Evolutionary conservation across 2,329 filamentous ascomycete species (phyloP).

Genomic region (Verticillium isaacii): DNA sequence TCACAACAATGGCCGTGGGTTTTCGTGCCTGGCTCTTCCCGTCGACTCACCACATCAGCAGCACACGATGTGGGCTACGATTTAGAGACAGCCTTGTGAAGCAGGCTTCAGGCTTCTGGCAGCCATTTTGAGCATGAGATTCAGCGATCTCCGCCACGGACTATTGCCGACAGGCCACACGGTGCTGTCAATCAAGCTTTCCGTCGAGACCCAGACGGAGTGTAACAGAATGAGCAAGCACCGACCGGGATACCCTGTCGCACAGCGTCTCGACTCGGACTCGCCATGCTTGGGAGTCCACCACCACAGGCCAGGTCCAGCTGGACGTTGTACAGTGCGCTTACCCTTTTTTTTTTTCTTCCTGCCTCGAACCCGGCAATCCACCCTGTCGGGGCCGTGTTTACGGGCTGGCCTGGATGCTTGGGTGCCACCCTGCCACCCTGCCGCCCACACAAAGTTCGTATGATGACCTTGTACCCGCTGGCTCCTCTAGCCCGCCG

Average conservation of each 20-base stretch:
- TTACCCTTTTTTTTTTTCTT: not conserved
- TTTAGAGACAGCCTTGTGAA: not conserved
- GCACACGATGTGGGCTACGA: too few species aligned
- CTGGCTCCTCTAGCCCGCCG: constrained; percentile 7
- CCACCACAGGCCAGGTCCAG: not conserved
- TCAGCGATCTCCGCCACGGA: not conserved
- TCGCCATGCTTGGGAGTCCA: not conserved
- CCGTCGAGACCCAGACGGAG: not conserved
- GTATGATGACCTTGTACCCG: constrained; percentile 6
- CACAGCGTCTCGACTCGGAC: not conserved
- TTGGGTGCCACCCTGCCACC: not conserved
- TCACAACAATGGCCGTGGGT: not conserved
- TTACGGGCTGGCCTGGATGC: not conserved
- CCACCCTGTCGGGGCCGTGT: not conserved
- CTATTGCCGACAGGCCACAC: not conserved
- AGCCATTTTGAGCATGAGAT: not conserved
- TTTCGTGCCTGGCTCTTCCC: not conserved
- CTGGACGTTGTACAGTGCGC: not conserved
- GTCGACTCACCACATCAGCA: not conserved
- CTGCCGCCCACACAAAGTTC: constrained; percentile 7
- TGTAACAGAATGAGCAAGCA: not conserved
- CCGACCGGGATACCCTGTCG: not conserved
- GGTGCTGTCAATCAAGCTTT: not conserved
- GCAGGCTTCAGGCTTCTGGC: not conserved
- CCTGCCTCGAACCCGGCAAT: not conserved